A percentile compares a stretch with the other conserved stretches of the same genome.
Conservation (phyloP, 345 rosid species). For the Eutrema japonicum region DNA sequence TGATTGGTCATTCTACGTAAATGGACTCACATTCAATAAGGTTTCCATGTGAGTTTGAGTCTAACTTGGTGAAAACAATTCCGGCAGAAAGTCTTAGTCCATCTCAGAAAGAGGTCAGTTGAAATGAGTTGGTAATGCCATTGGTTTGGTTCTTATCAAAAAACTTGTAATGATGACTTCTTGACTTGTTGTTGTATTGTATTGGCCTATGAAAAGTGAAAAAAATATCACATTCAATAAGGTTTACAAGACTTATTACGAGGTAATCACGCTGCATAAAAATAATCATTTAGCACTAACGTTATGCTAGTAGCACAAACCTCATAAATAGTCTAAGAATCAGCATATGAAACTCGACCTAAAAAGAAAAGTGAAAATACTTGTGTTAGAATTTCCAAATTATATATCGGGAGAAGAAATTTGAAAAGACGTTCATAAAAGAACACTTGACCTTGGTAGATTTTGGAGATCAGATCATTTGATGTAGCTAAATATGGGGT, state of each 20-base stretch:
- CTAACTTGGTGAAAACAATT: background rate
- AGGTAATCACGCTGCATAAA: background rate
- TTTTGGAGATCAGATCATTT: background rate
- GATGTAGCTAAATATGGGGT: background rate
- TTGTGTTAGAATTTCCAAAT: background rate
- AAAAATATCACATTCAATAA: background rate
- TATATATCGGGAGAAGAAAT: background rate
- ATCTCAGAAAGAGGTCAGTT: conserved; percentile 10
- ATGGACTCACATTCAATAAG: background rate
- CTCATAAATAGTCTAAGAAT: too few relatives aligned
- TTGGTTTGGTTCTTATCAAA: conserved; percentile 14
- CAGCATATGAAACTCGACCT: background rate
- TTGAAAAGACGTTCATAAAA: background rate
- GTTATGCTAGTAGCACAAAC: too few relatives aligned
- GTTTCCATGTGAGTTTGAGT: conserved; percentile 9
- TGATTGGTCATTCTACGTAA: background rate
- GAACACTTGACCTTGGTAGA: background rate
- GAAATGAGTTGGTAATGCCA: conserved; percentile 8
- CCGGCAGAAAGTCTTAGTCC: background rate
- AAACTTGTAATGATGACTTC: conserved; percentile 20
- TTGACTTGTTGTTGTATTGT: conserved; percentile 21
- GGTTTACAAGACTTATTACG: too few relatives aligned
- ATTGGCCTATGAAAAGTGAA: conserved; percentile 15
- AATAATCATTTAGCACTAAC: background rate
- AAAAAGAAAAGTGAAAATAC: background rate